A percentile compares a stretch with the other conserved stretches of the same genome.
Evolutionary conservation across 2,329 filamentous ascomycete genomes (phyloP).

Genomic region (Venturia effusa): DNA sequence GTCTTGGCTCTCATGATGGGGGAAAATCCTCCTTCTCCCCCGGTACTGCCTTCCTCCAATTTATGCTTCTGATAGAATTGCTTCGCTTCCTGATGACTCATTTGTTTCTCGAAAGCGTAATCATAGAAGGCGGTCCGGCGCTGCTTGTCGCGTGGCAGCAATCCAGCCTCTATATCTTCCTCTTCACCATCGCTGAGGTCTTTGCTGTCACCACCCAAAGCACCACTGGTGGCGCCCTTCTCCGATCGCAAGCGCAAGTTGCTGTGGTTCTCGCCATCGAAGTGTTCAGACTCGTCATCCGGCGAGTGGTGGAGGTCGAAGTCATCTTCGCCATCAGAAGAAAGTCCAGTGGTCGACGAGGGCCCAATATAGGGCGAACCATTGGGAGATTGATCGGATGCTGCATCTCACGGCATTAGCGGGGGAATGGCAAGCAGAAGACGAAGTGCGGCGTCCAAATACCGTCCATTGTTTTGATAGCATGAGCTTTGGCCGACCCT

Average conservation of each 20-base stretch:
- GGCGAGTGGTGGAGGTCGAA: conserved; percentile 5
- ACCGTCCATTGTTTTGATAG: conserved; percentile 6
- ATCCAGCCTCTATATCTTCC: conserved; percentile 14
- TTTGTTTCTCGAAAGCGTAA: conserved; percentile 83
- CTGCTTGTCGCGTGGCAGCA: conserved; percentile 41
- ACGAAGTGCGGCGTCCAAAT: not conserved
- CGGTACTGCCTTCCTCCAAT: conserved; percentile 24
- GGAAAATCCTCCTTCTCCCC: conserved; percentile 20
- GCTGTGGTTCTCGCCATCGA: conserved; percentile 3
- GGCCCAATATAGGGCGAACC: conserved; percentile 9
- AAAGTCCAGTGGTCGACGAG: not conserved
- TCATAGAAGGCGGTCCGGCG: conserved; percentile 82
- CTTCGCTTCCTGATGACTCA: conserved; percentile 90
- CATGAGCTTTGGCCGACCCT: not conserved
- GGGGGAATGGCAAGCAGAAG: not conserved
- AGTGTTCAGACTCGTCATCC: not conserved
- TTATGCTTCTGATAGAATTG: conserved; percentile 90
- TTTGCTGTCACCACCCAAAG: not conserved
- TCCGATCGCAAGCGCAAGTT: not conserved
- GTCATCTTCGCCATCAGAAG: conserved; percentile 6
- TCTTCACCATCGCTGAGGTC: conserved; percentile 1
- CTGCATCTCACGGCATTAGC: conserved; percentile 4
- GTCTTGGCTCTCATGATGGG: conserved; percentile 35
- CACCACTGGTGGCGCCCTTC: not conserved
- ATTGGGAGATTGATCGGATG: conserved; percentile 8